These are phyloP conservation scores for Penicillium herquei DNA, from an alignment of 495 filamentous ascomycete species.

Conservation along the genomic window DNA sequence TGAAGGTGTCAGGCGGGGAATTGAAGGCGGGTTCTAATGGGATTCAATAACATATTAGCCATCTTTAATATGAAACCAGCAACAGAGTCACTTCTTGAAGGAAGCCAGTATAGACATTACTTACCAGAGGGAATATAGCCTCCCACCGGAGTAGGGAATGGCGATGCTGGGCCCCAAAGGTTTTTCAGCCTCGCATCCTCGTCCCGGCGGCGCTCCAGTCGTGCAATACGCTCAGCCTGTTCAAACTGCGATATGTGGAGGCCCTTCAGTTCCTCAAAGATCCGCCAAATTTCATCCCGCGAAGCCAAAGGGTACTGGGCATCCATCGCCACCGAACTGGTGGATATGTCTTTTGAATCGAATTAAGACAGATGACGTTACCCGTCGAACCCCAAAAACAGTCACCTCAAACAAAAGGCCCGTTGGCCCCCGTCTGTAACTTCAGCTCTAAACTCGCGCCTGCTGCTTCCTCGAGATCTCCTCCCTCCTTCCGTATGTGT, in stretches of 20 bases:
- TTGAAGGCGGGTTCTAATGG: constrained; percentile 70
- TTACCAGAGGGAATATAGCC: constrained; percentile 75
- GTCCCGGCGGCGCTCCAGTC: constrained; percentile 79
- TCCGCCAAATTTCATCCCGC: constrained; percentile 78
- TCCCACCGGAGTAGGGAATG: constrained; percentile 70
- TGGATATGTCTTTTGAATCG: background rate
- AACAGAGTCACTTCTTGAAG: background rate
- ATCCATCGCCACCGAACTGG: constrained; percentile 50
- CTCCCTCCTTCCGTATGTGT: constrained; percentile 37
- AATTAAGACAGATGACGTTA: background rate
- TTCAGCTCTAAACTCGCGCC: constrained; percentile 9
- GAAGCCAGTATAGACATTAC: background rate
- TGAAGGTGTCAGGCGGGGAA: constrained; percentile 73
- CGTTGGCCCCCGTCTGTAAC: background rate
- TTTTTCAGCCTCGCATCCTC: constrained; percentile 80
- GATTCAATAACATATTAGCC: background rate
- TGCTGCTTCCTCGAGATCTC: constrained; percentile 21
- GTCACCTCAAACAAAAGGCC: background rate
- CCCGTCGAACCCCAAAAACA: constrained; percentile 4
- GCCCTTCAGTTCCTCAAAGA: constrained; percentile 84
- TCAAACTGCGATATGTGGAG: constrained; percentile 74
- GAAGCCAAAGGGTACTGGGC: constrained; percentile 62
- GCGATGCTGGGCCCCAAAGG: constrained; percentile 77
- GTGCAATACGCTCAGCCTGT: constrained; percentile 75
- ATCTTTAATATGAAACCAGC: background rate